Conservation (phyloP, 2,329 filamentous ascomycete species). For the Celoporthe dispersa region DNA sequence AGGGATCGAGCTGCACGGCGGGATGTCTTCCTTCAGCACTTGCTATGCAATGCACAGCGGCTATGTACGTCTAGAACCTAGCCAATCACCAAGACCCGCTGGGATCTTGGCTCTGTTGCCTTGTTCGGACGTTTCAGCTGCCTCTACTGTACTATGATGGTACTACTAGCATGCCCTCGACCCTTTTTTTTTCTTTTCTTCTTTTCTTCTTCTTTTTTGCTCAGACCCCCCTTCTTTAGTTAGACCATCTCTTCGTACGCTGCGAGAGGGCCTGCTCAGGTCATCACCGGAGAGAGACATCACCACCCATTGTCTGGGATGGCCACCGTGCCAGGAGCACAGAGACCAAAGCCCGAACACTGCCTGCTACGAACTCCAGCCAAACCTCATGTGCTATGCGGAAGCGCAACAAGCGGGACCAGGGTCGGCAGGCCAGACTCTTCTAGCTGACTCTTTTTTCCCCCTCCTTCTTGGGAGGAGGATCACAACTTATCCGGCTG, state of each 20-base stretch:
- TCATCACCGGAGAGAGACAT: background rate
- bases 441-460: background rate
- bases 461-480: no score
- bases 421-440: background rate
- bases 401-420: constrained; percentile 1
- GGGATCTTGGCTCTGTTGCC: constrained; percentile 15
- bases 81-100: constrained; percentile 34
- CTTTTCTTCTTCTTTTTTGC: background rate
- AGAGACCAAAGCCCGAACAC: background rate
- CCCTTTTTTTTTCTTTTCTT: background rate
- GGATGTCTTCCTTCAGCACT: constrained; percentile 29
- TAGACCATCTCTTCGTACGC: constrained; percentile 10
- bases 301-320: background rate
- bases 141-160: constrained; percentile 20
- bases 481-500: background rate
- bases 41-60: constrained; percentile 40
- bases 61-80: constrained; percentile 38
- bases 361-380: background rate
- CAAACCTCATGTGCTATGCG: background rate
- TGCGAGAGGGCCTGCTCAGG: no score
- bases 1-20: constrained; percentile 24
- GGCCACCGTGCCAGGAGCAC: background rate
- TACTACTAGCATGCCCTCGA: background rate
- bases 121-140: constrained; percentile 36
- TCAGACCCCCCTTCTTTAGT: constrained; percentile 11